These are phyloP conservation scores for Neonectria ditissima DNA, from an alignment of 2,329 filamentous ascomycete genomes.

Conservation along the genomic window DNA sequence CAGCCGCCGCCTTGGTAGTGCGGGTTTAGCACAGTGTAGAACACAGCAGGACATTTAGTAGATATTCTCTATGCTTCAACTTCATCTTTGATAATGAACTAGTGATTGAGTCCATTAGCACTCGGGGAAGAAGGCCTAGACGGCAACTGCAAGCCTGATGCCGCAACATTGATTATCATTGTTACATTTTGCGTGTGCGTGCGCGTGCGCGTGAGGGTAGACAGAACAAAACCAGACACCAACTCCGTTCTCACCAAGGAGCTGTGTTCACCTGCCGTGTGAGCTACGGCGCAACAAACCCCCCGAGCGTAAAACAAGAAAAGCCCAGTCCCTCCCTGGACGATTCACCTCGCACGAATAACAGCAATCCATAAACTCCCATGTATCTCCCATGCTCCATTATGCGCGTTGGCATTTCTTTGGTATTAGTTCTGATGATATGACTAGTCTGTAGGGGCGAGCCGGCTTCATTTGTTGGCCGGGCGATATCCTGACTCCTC, in stretches of 20 bases:
- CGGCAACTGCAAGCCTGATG: slow-evolving; percentile 1
- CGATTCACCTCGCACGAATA: background rate
- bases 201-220: background rate
- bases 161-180: slow-evolving; percentile 4
- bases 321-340: background rate
- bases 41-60: background rate
- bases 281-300: background rate
- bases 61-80: background rate
- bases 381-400: slow-evolving; percentile 8
- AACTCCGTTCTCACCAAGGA: background rate
- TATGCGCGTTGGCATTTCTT: slow-evolving; percentile 4
- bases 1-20: background rate
- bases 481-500: slow-evolving; percentile 46
- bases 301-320: background rate
- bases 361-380: slow-evolving; percentile 7
- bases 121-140: background rate
- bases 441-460: background rate
- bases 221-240: background rate
- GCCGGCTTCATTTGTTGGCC: slow-evolving; percentile 30
- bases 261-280: slow-evolving; percentile 1
- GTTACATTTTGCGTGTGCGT: slow-evolving; percentile 3
- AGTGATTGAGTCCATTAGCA: background rate
- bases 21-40: background rate
- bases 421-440: background rate
- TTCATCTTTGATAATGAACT: background rate